A percentile compares a stretch with the other conserved stretches of the same genome.
Conservation (phyloP, 2,329 filamentous ascomycete species). For the Fusarium veterinarium region DNA sequence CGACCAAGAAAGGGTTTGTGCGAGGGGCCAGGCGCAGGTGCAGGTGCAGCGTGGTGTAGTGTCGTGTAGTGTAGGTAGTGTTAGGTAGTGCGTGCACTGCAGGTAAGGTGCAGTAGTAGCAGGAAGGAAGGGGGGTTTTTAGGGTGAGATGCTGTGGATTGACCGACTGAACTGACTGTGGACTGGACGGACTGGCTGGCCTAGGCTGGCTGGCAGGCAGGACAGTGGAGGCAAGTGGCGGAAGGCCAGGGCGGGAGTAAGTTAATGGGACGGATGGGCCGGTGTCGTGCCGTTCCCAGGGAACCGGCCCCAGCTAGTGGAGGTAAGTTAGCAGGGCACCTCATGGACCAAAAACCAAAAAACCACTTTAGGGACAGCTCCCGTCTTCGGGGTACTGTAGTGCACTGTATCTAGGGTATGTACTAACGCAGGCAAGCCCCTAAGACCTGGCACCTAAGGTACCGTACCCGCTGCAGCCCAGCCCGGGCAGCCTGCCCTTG, state of each 20-base stretch:
- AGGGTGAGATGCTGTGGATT: constrained; percentile 19
- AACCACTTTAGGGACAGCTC: constrained; percentile 22
- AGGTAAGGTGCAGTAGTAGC: constrained; percentile 37
- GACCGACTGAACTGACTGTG: not conserved
- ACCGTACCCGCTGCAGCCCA: constrained; percentile 8
- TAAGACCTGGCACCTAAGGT: not conserved
- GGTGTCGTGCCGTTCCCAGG: constrained; percentile 55
- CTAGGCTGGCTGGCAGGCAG: not conserved
- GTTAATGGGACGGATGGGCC: constrained; percentile 50
- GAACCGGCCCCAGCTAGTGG: constrained; percentile 47
- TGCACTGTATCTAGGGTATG: constrained; percentile 5
- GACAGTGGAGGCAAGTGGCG: constrained; percentile 38
- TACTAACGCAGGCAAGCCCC: not conserved
- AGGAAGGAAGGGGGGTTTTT: constrained; percentile 22
- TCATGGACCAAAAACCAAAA: constrained; percentile 23
- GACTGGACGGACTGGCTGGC: not conserved
- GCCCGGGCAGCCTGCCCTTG: not conserved
- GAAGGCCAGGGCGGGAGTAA: constrained; percentile 50
- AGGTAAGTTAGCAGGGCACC: not conserved
- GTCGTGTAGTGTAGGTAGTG: not conserved
- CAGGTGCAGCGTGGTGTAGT: constrained; percentile 1
- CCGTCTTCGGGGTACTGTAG: constrained; percentile 3
- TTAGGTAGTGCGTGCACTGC: not conserved
- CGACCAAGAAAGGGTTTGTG: constrained; percentile 20
- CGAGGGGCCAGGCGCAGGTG: constrained; percentile 16